Evolutionary conservation across 2,329 filamentous ascomycete genomes (phyloP), one percentile per base, ranked within the genome.

Genomic region (Exutisphaerella laricina): DNA sequence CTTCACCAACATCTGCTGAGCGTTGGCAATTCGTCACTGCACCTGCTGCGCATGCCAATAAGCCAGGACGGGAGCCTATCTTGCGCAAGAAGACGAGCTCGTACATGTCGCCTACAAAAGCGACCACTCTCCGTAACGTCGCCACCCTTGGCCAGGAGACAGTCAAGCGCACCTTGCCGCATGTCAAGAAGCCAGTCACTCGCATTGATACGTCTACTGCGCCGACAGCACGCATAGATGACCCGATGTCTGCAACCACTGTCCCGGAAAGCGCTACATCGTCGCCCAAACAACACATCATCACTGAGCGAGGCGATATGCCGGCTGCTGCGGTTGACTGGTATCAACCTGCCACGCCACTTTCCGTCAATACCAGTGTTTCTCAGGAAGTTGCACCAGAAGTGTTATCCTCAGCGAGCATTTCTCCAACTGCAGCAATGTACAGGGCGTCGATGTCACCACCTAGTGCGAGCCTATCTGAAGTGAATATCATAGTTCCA

Each of bases 61-160:
- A 21, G 6, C 26, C 28, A 20, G 17, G 16, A 26, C 6, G 12
- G 6, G 41, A 50, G 4, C 39, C 38, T 14, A 29, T 20, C 23
- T 20, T 54, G 3, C 53, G 50, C 14, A 61, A 61, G 48, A 58
- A 59, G 50, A 48, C 44, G 13, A 57, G 51, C 47, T 57, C 56
- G 4, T 61, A 58, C 45, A 61, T 59, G 58, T 56, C 57, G 16
- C 58, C 59, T 3, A 62, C 59, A 4, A 56, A 54, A 21, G 57
- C 58, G 3, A 51, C 57, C 2, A 53, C 52, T 14, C 57, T 51
- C 21, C 57, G 57, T n/a, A 48, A 41, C 10, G 45, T 55, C 31
- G 56, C 52, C 4, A 60, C 50, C 3, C 48, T 56, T n/a, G 49
- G 51, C 9, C 49, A 41, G 20, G 46, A 50, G 23, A 43, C 25